Conservation (phyloP, 2,329 filamentous ascomycete genomes). For the Neonectria ditissima region DNA sequence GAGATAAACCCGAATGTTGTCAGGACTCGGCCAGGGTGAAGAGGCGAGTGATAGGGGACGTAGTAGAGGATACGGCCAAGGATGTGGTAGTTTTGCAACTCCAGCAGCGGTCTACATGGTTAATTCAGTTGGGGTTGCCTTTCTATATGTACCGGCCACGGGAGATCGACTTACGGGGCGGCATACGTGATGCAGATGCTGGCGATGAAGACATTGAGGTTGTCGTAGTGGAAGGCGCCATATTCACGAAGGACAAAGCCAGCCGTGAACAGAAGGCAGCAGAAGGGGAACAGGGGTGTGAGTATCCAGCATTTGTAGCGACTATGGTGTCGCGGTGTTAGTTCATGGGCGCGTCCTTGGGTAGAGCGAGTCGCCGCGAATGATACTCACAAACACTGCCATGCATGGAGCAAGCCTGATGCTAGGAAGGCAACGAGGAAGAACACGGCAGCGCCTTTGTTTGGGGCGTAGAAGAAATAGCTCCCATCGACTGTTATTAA, state of each 20-base stretch:
- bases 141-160: not conserved
- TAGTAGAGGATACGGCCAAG: constrained; percentile 69
- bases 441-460: constrained; percentile 61
- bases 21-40: constrained; percentile 59
- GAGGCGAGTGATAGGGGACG: constrained; percentile 67
- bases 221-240: constrained; percentile 48
- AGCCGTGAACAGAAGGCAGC: constrained; percentile 63
- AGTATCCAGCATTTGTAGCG: constrained; percentile 68
- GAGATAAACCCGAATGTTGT: constrained; percentile 61
- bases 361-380: not conserved
- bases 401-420: constrained; percentile 54
- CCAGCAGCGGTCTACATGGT: constrained; percentile 63
- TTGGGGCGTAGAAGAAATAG: constrained; percentile 61
- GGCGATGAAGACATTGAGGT: constrained; percentile 49
- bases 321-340: constrained; percentile 46
- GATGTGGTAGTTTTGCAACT: constrained; percentile 71
- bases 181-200: constrained; percentile 52
- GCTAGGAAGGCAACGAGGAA: constrained; percentile 56
- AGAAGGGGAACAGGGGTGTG: constrained; percentile 66
- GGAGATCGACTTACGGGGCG: constrained; percentile 45
- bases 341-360: not conserved
- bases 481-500: constrained; percentile 53
- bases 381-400: constrained; percentile 60
- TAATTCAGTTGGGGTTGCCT: not conserved
- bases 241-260: constrained; percentile 63